A percentile compares a stretch with the other conserved stretches of the same genome.
These are phyloP conservation scores for Hypholoma sublateritium DNA, from an alignment of 768 basidiomycete genomes.

Conservation along the genomic window DNA sequence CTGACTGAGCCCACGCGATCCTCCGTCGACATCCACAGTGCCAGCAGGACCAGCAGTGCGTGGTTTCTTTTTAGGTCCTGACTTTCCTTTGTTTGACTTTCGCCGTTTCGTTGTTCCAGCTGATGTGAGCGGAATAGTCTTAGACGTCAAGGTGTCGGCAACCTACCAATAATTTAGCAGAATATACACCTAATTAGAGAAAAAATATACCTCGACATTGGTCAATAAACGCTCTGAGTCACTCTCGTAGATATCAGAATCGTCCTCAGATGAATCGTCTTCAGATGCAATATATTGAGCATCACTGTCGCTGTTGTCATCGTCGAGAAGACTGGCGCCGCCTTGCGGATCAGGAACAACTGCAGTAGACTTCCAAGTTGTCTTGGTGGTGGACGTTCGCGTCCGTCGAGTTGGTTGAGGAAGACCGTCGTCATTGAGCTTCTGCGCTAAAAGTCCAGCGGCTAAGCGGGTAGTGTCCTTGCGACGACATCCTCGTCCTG, in stretches of 20 bases:
- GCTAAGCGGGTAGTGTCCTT: neutral
- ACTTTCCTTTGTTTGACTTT: neutral
- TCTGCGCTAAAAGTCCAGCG: neutral
- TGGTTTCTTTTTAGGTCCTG: neutral
- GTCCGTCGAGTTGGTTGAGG: neutral
- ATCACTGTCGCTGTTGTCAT: neutral
- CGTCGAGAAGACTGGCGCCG: too few species aligned
- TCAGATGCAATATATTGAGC: neutral
- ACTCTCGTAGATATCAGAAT: neutral
- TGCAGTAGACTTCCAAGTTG: too few species aligned
- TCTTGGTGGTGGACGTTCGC: neutral
- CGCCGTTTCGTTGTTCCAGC: neutral
- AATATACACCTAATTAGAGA: neutral
- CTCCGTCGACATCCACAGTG: too few species aligned
- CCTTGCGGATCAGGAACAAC: too few species aligned
- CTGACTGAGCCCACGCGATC: too few species aligned
- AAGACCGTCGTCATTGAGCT: constrained; percentile 1
- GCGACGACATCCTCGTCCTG: neutral
- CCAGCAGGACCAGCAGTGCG: neutral
- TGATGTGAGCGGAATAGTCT: constrained; percentile 1
- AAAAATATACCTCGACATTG: neutral
- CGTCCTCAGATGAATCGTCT: neutral
- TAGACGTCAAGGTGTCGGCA: neutral
- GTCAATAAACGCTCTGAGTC: neutral
- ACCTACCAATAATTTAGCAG: neutral